Evolutionary conservation across 768 basidiomycete species (phyloP).

Genomic region (Rhodotorula babjevae): DNA sequence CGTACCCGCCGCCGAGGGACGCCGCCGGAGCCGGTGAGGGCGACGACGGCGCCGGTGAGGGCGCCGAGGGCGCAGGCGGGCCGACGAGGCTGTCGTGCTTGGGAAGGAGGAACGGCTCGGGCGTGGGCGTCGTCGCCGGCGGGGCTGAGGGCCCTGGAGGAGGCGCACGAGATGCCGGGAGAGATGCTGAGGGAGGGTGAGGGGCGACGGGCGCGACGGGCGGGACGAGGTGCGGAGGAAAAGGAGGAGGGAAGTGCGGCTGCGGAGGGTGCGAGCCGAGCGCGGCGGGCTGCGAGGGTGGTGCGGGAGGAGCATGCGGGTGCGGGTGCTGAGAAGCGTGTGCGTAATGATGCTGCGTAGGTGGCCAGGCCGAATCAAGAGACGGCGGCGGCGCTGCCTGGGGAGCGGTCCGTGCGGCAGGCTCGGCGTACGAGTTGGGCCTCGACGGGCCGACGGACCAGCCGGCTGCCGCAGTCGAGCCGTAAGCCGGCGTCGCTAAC

Average conservation of each 20-base stretch:
- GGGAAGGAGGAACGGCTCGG: not conserved
- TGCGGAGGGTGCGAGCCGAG: not conserved
- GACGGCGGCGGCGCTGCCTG: too few species aligned
- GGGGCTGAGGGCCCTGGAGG: not conserved
- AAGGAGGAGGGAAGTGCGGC: not conserved
- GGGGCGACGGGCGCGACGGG: not conserved
- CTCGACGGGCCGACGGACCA: too few species aligned
- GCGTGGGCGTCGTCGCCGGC: not conserved
- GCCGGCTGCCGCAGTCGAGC: too few species aligned
- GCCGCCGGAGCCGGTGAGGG: not conserved
- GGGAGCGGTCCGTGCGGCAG: too few species aligned
- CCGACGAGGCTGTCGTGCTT: not conserved
- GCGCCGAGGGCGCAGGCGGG: slow-evolving; percentile 1
- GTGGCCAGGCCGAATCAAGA: too few species aligned
- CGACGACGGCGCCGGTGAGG: not conserved
- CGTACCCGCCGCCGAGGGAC: not conserved
- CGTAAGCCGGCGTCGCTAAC: too few species aligned
- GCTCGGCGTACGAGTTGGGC: too few species aligned
- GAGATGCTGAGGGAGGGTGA: not conserved
- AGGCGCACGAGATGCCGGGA: too few species aligned
- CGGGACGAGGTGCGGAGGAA: not conserved
- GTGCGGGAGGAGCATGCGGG: too few species aligned
- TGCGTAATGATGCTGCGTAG: too few species aligned
- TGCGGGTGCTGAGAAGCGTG: not conserved
- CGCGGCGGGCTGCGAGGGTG: too few species aligned